Evolutionary conservation across 1,284 basidiomycete genomes (phyloP).

Genomic region (Anthracocystis walkeri): DNA sequence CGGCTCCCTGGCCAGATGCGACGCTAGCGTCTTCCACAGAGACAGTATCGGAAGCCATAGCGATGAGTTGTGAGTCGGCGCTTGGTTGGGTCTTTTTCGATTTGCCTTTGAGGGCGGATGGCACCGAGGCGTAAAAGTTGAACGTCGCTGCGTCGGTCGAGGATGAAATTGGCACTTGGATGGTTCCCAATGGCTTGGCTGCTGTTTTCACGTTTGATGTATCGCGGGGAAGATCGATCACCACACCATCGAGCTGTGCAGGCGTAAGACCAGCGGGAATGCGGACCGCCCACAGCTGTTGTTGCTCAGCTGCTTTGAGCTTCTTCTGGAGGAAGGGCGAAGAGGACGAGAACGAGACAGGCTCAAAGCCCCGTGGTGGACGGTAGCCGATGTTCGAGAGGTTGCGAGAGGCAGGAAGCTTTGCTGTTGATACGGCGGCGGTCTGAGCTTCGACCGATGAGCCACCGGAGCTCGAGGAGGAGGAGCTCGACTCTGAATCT

Average conservation of each 20-base stretch:
- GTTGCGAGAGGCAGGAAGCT: constrained; percentile 31
- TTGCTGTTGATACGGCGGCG: constrained; percentile 28
- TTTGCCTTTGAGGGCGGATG: constrained; percentile 28
- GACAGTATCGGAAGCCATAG: constrained; percentile 45
- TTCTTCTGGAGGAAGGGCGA: constrained; percentile 29
- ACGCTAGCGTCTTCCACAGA: constrained; percentile 25
- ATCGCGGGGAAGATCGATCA: constrained; percentile 37
- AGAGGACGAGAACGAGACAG: constrained; percentile 27
- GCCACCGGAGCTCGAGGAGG: constrained; percentile 42
- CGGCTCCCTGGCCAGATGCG: constrained; percentile 33
- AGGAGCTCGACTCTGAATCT: constrained; percentile 41
- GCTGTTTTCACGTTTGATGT: constrained; percentile 14
- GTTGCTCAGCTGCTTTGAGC: constrained; percentile 19
- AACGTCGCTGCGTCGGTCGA: constrained; percentile 31
- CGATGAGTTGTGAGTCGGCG: constrained; percentile 54
- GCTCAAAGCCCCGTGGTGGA: constrained; percentile 45
- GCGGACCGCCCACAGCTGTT: constrained; percentile 50
- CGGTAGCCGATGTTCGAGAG: constrained; percentile 43
- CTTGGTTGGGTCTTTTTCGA: constrained; percentile 20
- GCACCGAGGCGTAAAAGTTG: constrained; percentile 37
- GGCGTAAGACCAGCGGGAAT: constrained; percentile 40
- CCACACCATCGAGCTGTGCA: constrained; percentile 41
- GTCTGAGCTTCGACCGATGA: constrained; percentile 34
- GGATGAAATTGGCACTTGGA: constrained; percentile 19
- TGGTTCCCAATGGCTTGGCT: constrained; percentile 26